These are phyloP conservation scores for Saccharomycopsis hybrid DNA, from an alignment of 1,139 yeast genomes.

Conservation along the genomic window DNA sequence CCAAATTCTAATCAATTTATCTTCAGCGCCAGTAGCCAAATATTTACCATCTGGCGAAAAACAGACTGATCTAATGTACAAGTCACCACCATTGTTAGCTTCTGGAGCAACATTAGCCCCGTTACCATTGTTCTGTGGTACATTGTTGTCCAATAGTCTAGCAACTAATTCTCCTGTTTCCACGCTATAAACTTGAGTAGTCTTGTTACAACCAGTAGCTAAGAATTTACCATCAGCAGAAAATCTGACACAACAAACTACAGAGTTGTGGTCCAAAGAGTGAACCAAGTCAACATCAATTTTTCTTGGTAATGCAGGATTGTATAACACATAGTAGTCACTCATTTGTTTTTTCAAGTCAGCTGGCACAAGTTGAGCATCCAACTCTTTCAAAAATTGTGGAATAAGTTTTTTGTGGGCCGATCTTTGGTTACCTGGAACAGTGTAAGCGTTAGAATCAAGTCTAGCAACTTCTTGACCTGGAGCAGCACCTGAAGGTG, in stretches of 20 bases:
- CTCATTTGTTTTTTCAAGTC: conserved; percentile 76
- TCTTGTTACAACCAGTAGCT: conserved; percentile 96
- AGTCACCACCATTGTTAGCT: conserved; percentile 47
- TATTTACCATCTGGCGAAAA: conserved; percentile 95
- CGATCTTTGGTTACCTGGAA: conserved; percentile 36
- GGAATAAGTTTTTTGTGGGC: conserved; percentile 72
- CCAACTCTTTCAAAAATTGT: conserved; percentile 76
- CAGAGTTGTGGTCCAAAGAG: conserved; percentile 86
- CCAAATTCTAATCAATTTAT: conserved; percentile 94
- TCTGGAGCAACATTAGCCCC: conserved; percentile 23
- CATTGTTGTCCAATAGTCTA: conserved; percentile 40
- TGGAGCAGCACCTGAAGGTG: conserved; percentile 19
- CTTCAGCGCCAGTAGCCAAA: conserved; percentile 98
- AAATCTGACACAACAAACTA: conserved; percentile 94
- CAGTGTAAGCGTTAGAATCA: not conserved
- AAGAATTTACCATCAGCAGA: conserved; percentile 86
- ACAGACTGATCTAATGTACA: conserved; percentile 91
- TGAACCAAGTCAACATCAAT: conserved; percentile 86
- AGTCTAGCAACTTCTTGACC: conserved; percentile 9
- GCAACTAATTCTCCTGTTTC: conserved; percentile 29
- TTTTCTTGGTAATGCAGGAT: conserved; percentile 71
- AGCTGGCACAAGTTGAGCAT: conserved; percentile 70
- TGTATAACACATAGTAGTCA: conserved; percentile 86
- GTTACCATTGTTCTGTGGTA: conserved; percentile 31
- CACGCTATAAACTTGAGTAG: conserved; percentile 91